These are phyloP conservation scores for Tetrapyrgos nigripes DNA, from an alignment of 1,284 basidiomycete species.

Conservation along the genomic window DNA sequence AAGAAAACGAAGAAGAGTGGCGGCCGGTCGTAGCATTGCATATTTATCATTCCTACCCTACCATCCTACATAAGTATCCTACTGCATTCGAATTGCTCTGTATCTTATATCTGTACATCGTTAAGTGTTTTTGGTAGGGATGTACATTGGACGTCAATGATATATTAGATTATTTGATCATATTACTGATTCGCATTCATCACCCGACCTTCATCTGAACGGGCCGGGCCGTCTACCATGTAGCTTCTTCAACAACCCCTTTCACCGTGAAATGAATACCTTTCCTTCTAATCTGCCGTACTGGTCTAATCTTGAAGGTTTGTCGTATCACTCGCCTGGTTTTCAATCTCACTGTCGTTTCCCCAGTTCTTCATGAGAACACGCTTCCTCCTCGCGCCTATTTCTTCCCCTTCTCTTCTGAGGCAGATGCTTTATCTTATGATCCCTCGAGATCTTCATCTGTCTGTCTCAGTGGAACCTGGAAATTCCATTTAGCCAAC, in stretches of 20 bases:
- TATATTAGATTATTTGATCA: no score
- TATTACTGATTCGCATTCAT: no score
- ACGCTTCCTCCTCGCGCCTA: slow-evolving; percentile 12
- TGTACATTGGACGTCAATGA: background rate
- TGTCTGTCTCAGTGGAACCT: slow-evolving; percentile 15
- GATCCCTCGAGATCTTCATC: slow-evolving; percentile 3
- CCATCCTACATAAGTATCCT: background rate
- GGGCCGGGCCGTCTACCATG: background rate
- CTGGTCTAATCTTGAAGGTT: slow-evolving; percentile 14
- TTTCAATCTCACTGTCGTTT: background rate
- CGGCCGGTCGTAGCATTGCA: background rate
- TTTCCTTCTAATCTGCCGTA: slow-evolving; percentile 9
- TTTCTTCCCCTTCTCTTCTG: slow-evolving; percentile 10
- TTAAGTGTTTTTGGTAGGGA: background rate
- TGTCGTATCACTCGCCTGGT: background rate
- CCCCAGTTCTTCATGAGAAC: slow-evolving; percentile 9
- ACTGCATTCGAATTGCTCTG: slow-evolving; percentile 1
- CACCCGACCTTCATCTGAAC: no score
- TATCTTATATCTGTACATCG: slow-evolving; percentile 7
- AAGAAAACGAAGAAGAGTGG: slow-evolving; percentile 16
- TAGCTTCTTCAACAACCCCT: background rate
- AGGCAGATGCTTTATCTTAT: slow-evolving; percentile 10
- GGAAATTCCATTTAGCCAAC: slow-evolving; percentile 12
- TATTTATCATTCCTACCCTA: background rate
- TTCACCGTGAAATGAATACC: background rate